Percentiles rank a stretch among this genome's conserved stretches.
Evolutionary conservation across 768 basidiomycete species (phyloP).

Genomic region (Amanita inopinata): DNA sequence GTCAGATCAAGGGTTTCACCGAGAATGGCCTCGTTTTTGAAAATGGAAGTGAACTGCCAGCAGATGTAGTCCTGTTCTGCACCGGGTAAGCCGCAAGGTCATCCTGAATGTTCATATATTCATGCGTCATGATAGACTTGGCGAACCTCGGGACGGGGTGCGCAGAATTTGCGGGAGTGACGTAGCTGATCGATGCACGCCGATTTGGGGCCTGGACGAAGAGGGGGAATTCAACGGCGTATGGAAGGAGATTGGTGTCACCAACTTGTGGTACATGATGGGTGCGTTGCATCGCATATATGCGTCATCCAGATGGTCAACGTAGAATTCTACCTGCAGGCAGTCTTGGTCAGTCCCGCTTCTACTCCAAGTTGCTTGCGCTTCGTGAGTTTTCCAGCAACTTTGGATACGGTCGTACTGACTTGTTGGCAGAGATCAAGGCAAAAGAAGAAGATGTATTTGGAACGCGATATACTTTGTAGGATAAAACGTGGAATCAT

Average conservation of each 20-base stretch:
- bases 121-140: conserved; percentile 26
- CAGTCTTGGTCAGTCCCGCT: too few relatives aligned
- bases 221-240: conserved; percentile 52
- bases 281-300: conserved; percentile 26
- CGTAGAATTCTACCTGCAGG: too few relatives aligned
- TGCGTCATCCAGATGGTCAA: neutral
- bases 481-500: too few relatives aligned
- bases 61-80: conserved; percentile 50
- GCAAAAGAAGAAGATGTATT: too few relatives aligned
- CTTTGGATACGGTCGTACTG: too few relatives aligned
- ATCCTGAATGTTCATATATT: neutral
- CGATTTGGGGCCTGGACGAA: conserved; percentile 55
- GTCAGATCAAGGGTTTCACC: conserved; percentile 35
- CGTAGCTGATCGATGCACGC: conserved; percentile 33
- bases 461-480: too few relatives aligned
- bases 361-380: too few relatives aligned
- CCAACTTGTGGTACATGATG: conserved; percentile 50
- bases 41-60: conserved; percentile 34
- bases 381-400: too few relatives aligned
- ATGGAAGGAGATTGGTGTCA: conserved; percentile 41
- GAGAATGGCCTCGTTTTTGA: conserved; percentile 36
- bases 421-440: too few relatives aligned
- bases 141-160: conserved; percentile 31
- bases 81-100: conserved; percentile 31
- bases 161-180: conserved; percentile 36